Evolutionary conservation across 2,329 filamentous ascomycete species (phyloP).

Genomic region (Paraconiothyrium sp.): DNA sequence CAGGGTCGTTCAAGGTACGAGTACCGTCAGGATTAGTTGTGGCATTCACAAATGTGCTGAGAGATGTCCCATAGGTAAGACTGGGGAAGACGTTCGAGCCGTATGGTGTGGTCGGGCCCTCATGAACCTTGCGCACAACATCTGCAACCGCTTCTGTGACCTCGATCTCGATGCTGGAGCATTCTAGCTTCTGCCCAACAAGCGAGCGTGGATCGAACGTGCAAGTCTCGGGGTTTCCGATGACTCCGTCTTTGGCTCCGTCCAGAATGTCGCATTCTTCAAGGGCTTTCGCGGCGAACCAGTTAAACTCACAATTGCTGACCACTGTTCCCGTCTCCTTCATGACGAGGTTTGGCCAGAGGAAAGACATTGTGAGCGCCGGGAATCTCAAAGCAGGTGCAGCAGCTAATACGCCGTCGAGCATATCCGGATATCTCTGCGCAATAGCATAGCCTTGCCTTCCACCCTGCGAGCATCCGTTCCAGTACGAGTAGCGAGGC

Average conservation of each 20-base stretch:
- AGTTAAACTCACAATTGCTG: slow-evolving; percentile 35
- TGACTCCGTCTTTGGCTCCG: slow-evolving; percentile 34
- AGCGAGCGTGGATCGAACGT: slow-evolving; percentile 30
- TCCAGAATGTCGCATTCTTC: slow-evolving; percentile 36
- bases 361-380: slow-evolving; percentile 18
- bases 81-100: neutral
- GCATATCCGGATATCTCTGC: slow-evolving; percentile 41
- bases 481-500: slow-evolving; percentile 44
- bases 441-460: slow-evolving; percentile 44
- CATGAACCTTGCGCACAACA: neutral
- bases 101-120: neutral
- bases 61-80: slow-evolving; percentile 2
- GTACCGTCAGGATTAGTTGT: neutral
- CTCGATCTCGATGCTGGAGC: slow-evolving; percentile 12
- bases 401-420: slow-evolving; percentile 42
- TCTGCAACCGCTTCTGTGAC: slow-evolving; percentile 1
- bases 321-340: slow-evolving; percentile 22
- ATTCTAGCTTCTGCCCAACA: slow-evolving; percentile 14
- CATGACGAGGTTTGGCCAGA: slow-evolving; percentile 38
- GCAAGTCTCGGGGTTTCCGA: slow-evolving; percentile 33
- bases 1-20: slow-evolving; percentile 15
- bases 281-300: slow-evolving; percentile 28
- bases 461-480: slow-evolving; percentile 47
- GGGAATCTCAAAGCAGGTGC: slow-evolving; percentile 38
- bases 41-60: slow-evolving; percentile 3